These are phyloP conservation scores for Iris macrosiphon DNA, from an alignment of 106 monocot species.

Conservation along the genomic window DNA sequence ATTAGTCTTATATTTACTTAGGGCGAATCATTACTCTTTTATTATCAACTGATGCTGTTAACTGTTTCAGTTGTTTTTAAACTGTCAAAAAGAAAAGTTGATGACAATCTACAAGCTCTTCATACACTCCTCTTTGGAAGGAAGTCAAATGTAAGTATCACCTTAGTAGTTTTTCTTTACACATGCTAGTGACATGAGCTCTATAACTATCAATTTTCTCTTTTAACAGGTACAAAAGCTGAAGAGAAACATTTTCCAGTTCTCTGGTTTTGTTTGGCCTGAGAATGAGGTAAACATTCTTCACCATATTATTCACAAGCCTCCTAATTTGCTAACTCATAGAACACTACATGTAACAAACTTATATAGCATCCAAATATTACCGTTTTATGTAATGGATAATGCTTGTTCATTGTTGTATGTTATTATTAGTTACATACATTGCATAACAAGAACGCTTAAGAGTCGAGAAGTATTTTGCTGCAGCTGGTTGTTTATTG, in stretches of 20 bases:
- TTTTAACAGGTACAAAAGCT: constrained; percentile 40
- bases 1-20: too few relatives aligned
- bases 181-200: background rate
- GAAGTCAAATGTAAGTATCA: constrained; percentile 62
- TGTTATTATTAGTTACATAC: too few relatives aligned
- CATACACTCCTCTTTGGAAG: constrained; percentile 72
- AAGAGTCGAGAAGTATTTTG: too few relatives aligned
- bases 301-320: too few relatives aligned
- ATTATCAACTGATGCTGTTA: constrained; percentile 16
- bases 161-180: background rate
- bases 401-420: too few relatives aligned
- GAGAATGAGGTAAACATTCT: constrained; percentile 54
- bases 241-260: constrained; percentile 78
- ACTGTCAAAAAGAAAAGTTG: constrained; percentile 77
- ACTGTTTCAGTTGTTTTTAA: constrained; percentile 65
- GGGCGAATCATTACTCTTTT: too few relatives aligned
- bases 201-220: constrained; percentile 1
- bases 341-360: too few relatives aligned
- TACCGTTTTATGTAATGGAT: too few relatives aligned
- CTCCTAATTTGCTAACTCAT: too few relatives aligned
- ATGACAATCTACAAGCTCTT: constrained; percentile 75
- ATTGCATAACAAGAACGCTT: too few relatives aligned
- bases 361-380: too few relatives aligned
- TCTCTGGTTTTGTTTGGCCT: constrained; percentile 93
- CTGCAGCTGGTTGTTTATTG: background rate